These are phyloP conservation scores for Podospora didyma DNA, from an alignment of 495 filamentous ascomycete genomes.

Conservation along the genomic window DNA sequence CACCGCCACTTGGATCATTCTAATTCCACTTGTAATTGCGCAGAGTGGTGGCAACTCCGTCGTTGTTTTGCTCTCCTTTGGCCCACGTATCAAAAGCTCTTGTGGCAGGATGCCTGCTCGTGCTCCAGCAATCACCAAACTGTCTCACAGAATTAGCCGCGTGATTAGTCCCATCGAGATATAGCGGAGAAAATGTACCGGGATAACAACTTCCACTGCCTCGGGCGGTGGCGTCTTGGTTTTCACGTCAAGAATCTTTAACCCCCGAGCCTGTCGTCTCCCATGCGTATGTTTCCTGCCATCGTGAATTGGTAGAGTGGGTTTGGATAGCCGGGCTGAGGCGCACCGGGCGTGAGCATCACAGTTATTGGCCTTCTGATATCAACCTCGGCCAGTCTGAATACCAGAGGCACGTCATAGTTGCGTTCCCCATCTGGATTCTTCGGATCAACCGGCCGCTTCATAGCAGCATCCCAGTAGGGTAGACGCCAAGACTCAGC, in stretches of 20 bases:
- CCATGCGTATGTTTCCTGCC: neutral
- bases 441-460: neutral
- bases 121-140: neutral
- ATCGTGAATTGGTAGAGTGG: neutral
- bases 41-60: no score
- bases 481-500: neutral
- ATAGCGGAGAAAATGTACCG: no score
- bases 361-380: neutral
- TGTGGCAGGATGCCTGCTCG: neutral
- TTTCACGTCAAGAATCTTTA: no score
- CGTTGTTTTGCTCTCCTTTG: neutral
- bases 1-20: no score
- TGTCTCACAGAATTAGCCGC: neutral
- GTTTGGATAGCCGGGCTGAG: neutral
- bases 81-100: neutral
- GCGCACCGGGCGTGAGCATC: no score
- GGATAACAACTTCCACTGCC: no score
- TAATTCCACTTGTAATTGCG: no score
- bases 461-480: neutral
- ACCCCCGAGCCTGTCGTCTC: neutral
- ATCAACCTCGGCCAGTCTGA: neutral
- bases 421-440: neutral
- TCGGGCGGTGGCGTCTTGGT: no score
- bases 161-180: neutral
- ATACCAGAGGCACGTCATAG: neutral